These are phyloP conservation scores for Fusarium musae DNA, from an alignment of 2,329 filamentous ascomycete species.

Conservation along the genomic window DNA sequence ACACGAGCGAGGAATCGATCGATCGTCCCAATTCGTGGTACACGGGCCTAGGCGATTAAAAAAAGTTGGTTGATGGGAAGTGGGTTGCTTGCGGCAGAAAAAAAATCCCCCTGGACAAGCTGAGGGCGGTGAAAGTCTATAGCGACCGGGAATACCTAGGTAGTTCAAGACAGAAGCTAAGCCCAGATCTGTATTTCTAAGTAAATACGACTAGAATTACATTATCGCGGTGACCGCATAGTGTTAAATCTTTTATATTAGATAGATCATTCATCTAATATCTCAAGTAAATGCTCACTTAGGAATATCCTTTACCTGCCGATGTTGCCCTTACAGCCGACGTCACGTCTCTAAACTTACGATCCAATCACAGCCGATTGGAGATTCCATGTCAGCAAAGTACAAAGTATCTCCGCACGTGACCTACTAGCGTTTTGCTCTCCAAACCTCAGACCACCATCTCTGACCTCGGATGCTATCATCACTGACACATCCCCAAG, in stretches of 20 bases:
- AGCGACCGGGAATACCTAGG: neutral
- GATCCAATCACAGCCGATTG: conserved; percentile 7
- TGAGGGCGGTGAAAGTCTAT: conserved; percentile 35
- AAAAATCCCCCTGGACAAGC: conserved; percentile 37
- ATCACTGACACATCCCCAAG: conserved; percentile 44
- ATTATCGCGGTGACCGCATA: neutral
- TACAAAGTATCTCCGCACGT: conserved; percentile 34
- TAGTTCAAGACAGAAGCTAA: neutral
- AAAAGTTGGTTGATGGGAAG: conserved; percentile 42
- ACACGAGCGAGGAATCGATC: conserved; percentile 29
- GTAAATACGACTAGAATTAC: neutral
- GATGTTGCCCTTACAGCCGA: conserved; percentile 20
- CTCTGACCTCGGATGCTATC: conserved; percentile 44
- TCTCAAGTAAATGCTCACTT: neutral
- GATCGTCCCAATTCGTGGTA: conserved; percentile 40
- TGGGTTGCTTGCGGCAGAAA: conserved; percentile 45
- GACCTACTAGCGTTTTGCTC: conserved; percentile 44
- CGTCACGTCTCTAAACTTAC: conserved; percentile 30
- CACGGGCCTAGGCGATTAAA: conserved; percentile 32
- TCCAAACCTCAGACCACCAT: conserved; percentile 48
- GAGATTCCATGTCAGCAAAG: conserved; percentile 14
- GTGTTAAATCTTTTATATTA: neutral
- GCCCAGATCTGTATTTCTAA: neutral
- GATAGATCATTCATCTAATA: too few relatives aligned
- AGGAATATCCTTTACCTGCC: neutral